These are phyloP conservation scores for Hygrocybe coccinea DNA, from an alignment of 768 basidiomycete genomes.

Conservation along the genomic window DNA sequence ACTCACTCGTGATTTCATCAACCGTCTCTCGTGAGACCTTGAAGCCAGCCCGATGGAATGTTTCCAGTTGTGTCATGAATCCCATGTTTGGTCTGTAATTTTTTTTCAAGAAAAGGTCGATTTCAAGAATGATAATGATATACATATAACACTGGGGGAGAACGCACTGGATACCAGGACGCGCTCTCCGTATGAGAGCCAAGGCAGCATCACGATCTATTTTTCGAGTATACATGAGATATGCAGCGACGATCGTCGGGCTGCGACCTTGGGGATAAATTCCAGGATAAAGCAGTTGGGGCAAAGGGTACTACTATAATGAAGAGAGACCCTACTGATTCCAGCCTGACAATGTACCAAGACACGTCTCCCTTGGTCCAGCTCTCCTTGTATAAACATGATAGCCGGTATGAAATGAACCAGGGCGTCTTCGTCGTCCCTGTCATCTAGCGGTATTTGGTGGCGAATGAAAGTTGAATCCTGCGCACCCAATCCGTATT, in stretches of 20 bases:
- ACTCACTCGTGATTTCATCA: conserved; percentile 75
- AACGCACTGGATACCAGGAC: conserved; percentile 64
- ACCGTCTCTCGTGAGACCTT: conserved; percentile 61
- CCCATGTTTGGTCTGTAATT: conserved; percentile 70
- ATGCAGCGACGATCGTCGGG: conserved; percentile 81
- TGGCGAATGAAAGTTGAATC: conserved; percentile 63
- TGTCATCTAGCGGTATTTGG: conserved; percentile 76
- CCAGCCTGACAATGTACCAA: conserved; percentile 91
- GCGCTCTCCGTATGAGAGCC: conserved; percentile 56
- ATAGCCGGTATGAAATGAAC: conserved; percentile 74
- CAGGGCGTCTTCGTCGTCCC: conserved; percentile 71
- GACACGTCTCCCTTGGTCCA: conserved; percentile 71
- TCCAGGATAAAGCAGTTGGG: too few species aligned
- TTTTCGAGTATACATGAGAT: conserved; percentile 72
- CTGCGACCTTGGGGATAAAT: conserved; percentile 67
- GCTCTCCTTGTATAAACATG: conserved; percentile 74
- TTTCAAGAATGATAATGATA: too few species aligned
- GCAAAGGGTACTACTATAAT: too few species aligned
- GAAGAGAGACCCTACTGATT: conserved; percentile 54
- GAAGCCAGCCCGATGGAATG: conserved; percentile 71
- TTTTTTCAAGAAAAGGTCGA: too few species aligned
- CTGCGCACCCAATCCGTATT: too few species aligned
- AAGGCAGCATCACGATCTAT: conserved; percentile 59
- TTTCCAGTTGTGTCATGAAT: conserved; percentile 76
- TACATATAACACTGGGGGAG: too few species aligned